Base-by-base conservation (phyloP, 2,329 filamentous ascomycete species). In the Escovopsis weberi region DNA sequence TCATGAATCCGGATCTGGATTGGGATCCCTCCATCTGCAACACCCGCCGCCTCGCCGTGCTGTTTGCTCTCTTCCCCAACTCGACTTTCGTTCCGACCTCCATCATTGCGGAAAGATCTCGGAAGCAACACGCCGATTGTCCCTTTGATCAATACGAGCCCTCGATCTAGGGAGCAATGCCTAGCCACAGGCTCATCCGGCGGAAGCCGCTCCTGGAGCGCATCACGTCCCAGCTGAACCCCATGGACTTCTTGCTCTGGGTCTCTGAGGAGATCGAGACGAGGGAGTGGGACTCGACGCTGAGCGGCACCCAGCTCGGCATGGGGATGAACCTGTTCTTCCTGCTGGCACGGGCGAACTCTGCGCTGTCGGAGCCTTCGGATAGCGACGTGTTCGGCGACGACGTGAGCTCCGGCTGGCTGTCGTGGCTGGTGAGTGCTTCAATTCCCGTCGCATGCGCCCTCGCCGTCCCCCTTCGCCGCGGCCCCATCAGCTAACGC, bases 261-360 rank as follows among this genome's bases (percentile, higher is more conserved):
- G 63, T 94, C 2, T 93, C 85, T 0, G 89, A 96, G 59, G 85
- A 94, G 63, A 74, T 98, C 46, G 88, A 95, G 58, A 86, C 86
- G 26, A 80, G 82, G 56, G 85, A 94, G 53, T 93, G 87, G 79
- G 85, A 95, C 52, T 85, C 89, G 18, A 81, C 84, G 51, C 66
- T 78, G 33, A 82, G 85, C 59, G 83, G 85, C 26, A 75, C 78
- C 5, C 79, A 85, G 41, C 66, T 94, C 15, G 89, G 87, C 5
- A 52, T 94, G 26, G 72, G 59, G 1, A 68, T 88, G 53, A 96
- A 96, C 61, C 64, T 94, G 35, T 51, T 81, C 30, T 89, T 94
- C 57, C 68, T 95, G 42, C 63, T 96, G 49, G 83, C 87, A 28
- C 76, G 86, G 52, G 86, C 87, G 45, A 94, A 94, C 61, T 76